Evolutionary conservation across 345 rosid species (phyloP).

Genomic region (Lepidium sativum): DNA sequence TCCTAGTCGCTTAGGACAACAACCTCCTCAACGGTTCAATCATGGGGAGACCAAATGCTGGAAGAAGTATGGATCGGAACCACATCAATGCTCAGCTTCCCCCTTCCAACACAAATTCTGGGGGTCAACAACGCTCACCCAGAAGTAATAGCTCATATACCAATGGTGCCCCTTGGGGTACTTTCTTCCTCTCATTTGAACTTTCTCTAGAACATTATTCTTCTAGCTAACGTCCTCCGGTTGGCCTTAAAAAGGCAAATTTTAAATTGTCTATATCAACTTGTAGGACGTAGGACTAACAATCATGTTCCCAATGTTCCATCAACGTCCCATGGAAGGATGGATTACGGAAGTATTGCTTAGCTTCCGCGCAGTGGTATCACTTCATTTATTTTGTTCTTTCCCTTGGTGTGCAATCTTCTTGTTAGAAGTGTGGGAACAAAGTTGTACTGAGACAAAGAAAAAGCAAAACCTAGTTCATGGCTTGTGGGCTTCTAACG

Average conservation of each 20-base stretch:
- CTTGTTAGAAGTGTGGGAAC: constrained; percentile 48
- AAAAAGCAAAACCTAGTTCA: constrained; percentile 34
- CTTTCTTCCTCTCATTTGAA: constrained; percentile 12
- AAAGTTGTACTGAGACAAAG: constrained; percentile 33
- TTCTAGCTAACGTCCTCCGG: neutral
- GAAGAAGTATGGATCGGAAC: constrained; percentile 58
- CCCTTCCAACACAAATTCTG: constrained; percentile 48
- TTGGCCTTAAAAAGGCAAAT: neutral
- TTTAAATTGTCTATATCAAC: neutral
- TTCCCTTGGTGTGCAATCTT: constrained; percentile 31
- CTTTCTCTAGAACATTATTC: neutral
- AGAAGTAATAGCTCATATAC: constrained; percentile 64
- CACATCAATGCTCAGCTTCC: constrained; percentile 63
- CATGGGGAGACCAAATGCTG: constrained; percentile 50
- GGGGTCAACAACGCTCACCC: constrained; percentile 69
- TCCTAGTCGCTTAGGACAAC: constrained; percentile 93
- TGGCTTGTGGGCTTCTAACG: constrained; percentile 47
- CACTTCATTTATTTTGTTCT: constrained; percentile 28
- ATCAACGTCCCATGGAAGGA: constrained; percentile 79
- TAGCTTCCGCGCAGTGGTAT: constrained; percentile 33
- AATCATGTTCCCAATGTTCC: constrained; percentile 61
- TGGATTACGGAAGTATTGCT: constrained; percentile 78
- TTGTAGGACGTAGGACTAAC: constrained; percentile 74
- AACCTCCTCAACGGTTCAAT: constrained; percentile 43
- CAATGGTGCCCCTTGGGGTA: constrained; percentile 84